Base-by-base conservation (phyloP, 441 rosid genomes). In the Omphalea diandra region DNA sequence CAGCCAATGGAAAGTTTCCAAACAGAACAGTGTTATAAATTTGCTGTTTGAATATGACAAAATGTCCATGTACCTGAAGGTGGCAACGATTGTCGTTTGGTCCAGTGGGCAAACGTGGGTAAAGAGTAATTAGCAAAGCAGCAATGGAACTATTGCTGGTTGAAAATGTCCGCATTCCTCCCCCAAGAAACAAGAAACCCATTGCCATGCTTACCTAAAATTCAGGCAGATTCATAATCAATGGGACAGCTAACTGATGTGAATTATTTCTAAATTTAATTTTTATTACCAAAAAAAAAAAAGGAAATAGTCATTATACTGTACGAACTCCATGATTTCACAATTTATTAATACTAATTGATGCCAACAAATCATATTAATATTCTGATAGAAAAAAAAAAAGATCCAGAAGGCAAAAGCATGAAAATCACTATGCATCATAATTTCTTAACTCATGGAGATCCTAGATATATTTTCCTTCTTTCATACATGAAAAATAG, bases 41-140 rank as follows among this genome's bases (percentile, higher is more conserved):
- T n/a, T n/a, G n/a, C n/a, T n/a, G n/a, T n/a, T n/a, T n/a, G n/a
- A n/a, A n/a, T 63, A 52, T 20, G 43, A 27, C 12, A 63, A 26
- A 38, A 41, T 59, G 71, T 44, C 53, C 35, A 68, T 59, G 67
- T 84, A 91, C 99, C 99, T 93, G 99, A 75, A 96, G 98, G 83
- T 96, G 99, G 90, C 98, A 96, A 56, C 98, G 98, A 60, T 96
- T 96, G 79, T 96, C 99, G 82, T 95, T 91, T 74, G 99, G 97
- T 79, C 97, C 98, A 59, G 95, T 82, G 63, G 99, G 99, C 76
- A 95, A 84, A 62, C 97, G 89, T 65, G 98, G 99, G 72, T 95
- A 95, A 64, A 93, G 92, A 44, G 97, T 84, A 80, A 95, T 88
- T 57, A 95, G 88, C 73, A 95, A 81, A 82, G 95, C 90, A 68